Evolutionary conservation across 2,329 filamentous ascomycete species (phyloP).

Genomic region (Dactylellina haptotyla): DNA sequence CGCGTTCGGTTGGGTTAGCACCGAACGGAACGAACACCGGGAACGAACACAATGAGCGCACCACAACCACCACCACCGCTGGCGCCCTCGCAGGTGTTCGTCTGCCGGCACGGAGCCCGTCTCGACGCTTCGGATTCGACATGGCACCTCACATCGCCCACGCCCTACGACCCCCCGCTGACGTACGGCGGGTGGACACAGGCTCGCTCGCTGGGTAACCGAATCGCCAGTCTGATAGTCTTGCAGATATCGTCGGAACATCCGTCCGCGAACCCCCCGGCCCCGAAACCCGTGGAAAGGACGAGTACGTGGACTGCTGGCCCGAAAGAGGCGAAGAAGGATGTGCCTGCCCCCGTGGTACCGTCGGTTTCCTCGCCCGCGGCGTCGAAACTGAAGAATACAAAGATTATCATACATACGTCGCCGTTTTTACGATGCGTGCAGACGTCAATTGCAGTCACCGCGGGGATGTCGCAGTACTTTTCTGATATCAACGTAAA

Average conservation of each 20-base stretch:
- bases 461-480: slow-evolving; percentile 55
- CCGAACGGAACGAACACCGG: not conserved
- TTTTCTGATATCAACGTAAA: slow-evolving; percentile 47
- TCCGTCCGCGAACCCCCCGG: slow-evolving; percentile 36
- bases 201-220: slow-evolving; percentile 79
- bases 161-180: slow-evolving; percentile 93
- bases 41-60: slow-evolving; percentile 27
- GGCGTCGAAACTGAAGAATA: slow-evolving; percentile 73
- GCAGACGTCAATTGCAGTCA: slow-evolving; percentile 72
- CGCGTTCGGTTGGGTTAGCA: not conserved
- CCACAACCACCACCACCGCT: slow-evolving; percentile 11
- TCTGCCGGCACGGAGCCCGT: slow-evolving; percentile 81
- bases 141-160: slow-evolving; percentile 92
- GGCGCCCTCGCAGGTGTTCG: slow-evolving; percentile 57
- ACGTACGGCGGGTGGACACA: slow-evolving; percentile 96
- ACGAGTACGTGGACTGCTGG: slow-evolving; percentile 59
- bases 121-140: slow-evolving; percentile 93
- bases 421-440: slow-evolving; percentile 95
- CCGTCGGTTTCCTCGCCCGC: slow-evolving; percentile 72
- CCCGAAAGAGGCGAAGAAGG: slow-evolving; percentile 41
- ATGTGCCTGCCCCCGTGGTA: not conserved
- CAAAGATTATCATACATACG: slow-evolving; percentile 59
- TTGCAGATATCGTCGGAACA: slow-evolving; percentile 61
- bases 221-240: slow-evolving; percentile 78
- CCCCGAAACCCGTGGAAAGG: slow-evolving; percentile 63